Evolutionary conservation across 2,329 filamentous ascomycete species (phyloP).

Genomic region (Metarhizium album): DNA sequence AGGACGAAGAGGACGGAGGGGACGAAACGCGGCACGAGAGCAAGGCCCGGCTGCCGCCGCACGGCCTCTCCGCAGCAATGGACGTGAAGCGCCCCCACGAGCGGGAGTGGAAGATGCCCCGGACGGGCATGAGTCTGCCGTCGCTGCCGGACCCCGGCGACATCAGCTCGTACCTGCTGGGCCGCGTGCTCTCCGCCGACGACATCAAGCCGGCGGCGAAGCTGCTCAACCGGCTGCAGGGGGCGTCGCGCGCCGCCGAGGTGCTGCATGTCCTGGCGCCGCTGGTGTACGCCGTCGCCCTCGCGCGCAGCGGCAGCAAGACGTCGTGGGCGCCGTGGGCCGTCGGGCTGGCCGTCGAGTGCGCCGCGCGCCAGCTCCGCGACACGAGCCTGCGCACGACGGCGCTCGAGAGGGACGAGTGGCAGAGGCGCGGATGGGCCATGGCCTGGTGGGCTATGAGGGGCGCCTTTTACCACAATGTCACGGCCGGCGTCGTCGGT

Average conservation of each 20-base stretch:
- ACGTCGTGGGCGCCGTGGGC: slow-evolving; percentile 89
- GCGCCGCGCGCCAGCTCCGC: slow-evolving; percentile 73
- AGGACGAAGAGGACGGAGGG: slow-evolving; percentile 32
- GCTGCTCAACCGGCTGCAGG: slow-evolving; percentile 73
- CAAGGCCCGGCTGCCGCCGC: too few species aligned
- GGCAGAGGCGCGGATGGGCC: slow-evolving; percentile 77
- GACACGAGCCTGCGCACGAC: slow-evolving; percentile 72
- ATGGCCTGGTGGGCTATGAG: slow-evolving; percentile 96
- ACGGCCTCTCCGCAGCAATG: slow-evolving; percentile 15
- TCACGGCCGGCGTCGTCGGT: slow-evolving; percentile 65
- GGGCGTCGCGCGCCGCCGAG: slow-evolving; percentile 66
- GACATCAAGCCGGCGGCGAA: slow-evolving; percentile 89
- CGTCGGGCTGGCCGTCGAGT: slow-evolving; percentile 74
- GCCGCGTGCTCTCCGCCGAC: slow-evolving; percentile 86
- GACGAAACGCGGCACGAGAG: too few species aligned
- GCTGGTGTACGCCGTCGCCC: slow-evolving; percentile 72
- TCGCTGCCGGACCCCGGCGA: slow-evolving; percentile 71
- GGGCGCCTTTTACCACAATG: slow-evolving; percentile 90
- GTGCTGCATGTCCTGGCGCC: slow-evolving; percentile 86
- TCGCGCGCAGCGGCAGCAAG: slow-evolving; percentile 62
- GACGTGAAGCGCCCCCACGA: slow-evolving; percentile 27
- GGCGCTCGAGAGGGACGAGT: slow-evolving; percentile 79
- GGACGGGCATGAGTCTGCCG: slow-evolving; percentile 78
- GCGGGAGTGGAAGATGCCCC: slow-evolving; percentile 81
- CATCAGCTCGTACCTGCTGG: slow-evolving; percentile 77